Conservation (phyloP, 495 filamentous ascomycete species). For the Penicillium herquei region DNA sequence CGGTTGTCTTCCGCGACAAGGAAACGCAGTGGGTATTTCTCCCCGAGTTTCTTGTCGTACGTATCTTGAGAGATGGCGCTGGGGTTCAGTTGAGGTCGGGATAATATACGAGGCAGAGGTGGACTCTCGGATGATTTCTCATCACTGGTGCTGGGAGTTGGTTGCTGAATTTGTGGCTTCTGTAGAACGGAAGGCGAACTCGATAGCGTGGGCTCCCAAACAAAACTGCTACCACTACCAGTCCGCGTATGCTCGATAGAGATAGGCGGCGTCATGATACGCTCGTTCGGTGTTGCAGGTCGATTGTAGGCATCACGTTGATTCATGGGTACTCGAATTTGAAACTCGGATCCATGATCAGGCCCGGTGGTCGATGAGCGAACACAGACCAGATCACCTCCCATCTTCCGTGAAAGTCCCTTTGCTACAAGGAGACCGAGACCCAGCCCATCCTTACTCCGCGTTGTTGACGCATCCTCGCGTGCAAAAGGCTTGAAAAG, state of each 20-base stretch:
- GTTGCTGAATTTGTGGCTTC: constrained; percentile 31
- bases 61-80: constrained; percentile 25
- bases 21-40: constrained; percentile 63
- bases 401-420: constrained; percentile 70
- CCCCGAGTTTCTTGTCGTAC: constrained; percentile 49
- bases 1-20: constrained; percentile 79
- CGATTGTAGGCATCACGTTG: constrained; percentile 43
- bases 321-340: constrained; percentile 65
- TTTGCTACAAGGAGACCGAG: constrained; percentile 76
- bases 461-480: constrained; percentile 70
- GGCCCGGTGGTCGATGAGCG: constrained; percentile 68
- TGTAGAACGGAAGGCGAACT: constrained; percentile 21
- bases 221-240: constrained; percentile 24
- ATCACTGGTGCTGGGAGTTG: constrained; percentile 33
- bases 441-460: constrained; percentile 70
- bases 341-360: constrained; percentile 68
- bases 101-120: constrained; percentile 25
- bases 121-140: constrained; percentile 30
- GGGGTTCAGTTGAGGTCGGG: constrained; percentile 16
- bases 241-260: constrained; percentile 22
- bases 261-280: constrained; percentile 26
- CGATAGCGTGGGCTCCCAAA: constrained; percentile 20
- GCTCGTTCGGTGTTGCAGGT: constrained; percentile 39
- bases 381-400: constrained; percentile 69
- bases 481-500: constrained; percentile 76